Conservation (phyloP, 768 basidiomycete species). For the Trametopsis cervina region DNA sequence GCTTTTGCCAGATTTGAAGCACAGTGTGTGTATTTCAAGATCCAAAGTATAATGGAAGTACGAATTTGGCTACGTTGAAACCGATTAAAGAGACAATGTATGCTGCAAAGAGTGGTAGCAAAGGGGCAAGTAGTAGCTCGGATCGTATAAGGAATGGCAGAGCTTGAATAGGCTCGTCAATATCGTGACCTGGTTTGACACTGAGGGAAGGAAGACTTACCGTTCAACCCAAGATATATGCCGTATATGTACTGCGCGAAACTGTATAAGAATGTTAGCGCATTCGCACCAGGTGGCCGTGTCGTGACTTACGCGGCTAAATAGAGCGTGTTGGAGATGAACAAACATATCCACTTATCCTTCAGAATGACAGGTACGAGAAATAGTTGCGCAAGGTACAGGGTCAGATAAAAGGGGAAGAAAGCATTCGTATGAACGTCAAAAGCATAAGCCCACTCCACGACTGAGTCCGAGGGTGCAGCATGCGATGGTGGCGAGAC, state of each 20-base stretch:
- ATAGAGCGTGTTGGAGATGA: conserved; percentile 88
- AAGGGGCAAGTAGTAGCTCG: conserved; percentile 84
- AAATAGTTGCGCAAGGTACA: conserved; percentile 86
- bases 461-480: conserved; percentile 58
- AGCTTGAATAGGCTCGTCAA: conserved; percentile 45
- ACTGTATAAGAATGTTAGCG: conserved; percentile 29
- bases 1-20: no score
- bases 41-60: conserved; percentile 77
- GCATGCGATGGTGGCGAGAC: conserved; percentile 69
- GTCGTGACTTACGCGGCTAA: conserved; percentile 62
- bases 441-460: conserved; percentile 94
- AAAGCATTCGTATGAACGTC: conserved; percentile 97
- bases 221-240: conserved; percentile 79
- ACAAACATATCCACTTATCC: conserved; percentile 90
- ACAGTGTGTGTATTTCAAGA: no score
- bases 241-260: conserved; percentile 91
- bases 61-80: conserved; percentile 83
- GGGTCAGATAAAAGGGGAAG: conserved; percentile 86
- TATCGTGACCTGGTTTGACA: no score
- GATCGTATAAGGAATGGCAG: conserved; percentile 92
- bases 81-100: conserved; percentile 86
- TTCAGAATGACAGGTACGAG: conserved; percentile 77
- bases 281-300: not conserved
- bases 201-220: conserved; percentile 30
- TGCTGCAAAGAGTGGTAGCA: conserved; percentile 79